Evolutionary conservation across 129 eudicot genomes (phyloP).

Genomic region (Flaveria bidentis): DNA sequence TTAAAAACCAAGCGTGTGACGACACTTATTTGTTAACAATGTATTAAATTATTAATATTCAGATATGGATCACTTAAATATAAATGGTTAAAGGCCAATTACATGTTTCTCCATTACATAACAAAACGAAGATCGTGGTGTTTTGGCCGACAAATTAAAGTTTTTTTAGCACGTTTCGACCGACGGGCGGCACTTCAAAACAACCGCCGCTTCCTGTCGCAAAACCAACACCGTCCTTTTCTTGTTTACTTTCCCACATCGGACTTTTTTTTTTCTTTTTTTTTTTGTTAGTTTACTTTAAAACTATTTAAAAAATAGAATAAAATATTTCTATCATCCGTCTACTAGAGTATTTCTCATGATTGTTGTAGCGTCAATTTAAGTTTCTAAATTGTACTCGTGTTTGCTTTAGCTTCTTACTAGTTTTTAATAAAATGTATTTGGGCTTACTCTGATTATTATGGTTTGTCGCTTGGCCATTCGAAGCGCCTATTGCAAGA

Average conservation of each 20-base stretch:
- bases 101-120: conserved; percentile 22
- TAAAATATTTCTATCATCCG: not conserved
- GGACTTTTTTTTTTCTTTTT: not conserved
- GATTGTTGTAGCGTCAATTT: too few relatives aligned
- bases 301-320: not conserved
- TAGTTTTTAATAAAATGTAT: too few relatives aligned
- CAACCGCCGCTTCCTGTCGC: conserved; percentile 32
- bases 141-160: conserved; percentile 31
- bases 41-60: conserved; percentile 6
- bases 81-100: conserved; percentile 29
- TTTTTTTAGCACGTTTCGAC: conserved; percentile 40
- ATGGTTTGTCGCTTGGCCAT: too few relatives aligned
- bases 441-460: too few relatives aligned
- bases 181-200: conserved; percentile 31
- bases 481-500: too few relatives aligned
- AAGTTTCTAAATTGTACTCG: too few relatives aligned
- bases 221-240: conserved; percentile 22
- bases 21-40: conserved; percentile 14
- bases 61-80: conserved; percentile 24
- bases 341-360: too few relatives aligned
- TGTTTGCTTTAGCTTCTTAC: too few relatives aligned
- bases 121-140: conserved; percentile 29
- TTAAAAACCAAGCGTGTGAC: conserved; percentile 26
- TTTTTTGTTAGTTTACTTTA: not conserved
- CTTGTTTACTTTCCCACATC: conserved; percentile 13